A percentile compares a stretch with the other conserved stretches of the same genome.
Conservation (phyloP, 169 alveolate species). For the Plasmodium blacklocki region DNA sequence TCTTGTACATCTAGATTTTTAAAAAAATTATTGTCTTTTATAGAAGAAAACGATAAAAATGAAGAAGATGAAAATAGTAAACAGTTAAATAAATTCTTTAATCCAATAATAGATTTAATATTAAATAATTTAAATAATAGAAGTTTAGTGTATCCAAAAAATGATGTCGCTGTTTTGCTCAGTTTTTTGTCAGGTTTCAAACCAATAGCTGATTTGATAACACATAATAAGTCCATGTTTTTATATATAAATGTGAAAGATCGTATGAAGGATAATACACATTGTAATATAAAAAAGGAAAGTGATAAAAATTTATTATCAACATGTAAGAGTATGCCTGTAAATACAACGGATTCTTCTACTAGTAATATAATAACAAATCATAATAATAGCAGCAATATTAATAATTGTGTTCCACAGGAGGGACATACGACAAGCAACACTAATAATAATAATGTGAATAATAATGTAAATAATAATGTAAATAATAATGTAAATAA, state of each 20-base stretch:
- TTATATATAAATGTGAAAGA: constrained; percentile 40
- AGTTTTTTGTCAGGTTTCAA: constrained; percentile 57
- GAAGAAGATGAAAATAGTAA: constrained; percentile 38
- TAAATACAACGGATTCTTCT: neutral
- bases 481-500: neutral
- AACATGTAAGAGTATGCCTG: neutral
- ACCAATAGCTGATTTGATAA: constrained; percentile 44
- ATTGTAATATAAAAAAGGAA: too few species aligned
- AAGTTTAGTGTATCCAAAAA: constrained; percentile 52
- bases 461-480: neutral
- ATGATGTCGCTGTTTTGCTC: constrained; percentile 61
- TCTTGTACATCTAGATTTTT: constrained; percentile 69
- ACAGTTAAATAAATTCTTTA: constrained; percentile 44
- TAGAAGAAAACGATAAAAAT: constrained; percentile 70
- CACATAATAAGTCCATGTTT: constrained; percentile 37
- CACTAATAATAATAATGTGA: neutral
- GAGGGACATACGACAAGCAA: neutral
- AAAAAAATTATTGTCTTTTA: constrained; percentile 17
- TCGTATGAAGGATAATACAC: constrained; percentile 9
- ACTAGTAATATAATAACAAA: neutral
- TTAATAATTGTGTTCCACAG: neutral
- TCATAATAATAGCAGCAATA: neutral
- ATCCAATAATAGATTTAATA: constrained; percentile 43
- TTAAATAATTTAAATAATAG: constrained; percentile 48
- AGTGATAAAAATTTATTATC: too few species aligned